A percentile compares a stretch with the other conserved stretches of the same genome.
Evolutionary conservation across 140 eudicot genomes (phyloP).

Genomic region (Cichorium intybus): DNA sequence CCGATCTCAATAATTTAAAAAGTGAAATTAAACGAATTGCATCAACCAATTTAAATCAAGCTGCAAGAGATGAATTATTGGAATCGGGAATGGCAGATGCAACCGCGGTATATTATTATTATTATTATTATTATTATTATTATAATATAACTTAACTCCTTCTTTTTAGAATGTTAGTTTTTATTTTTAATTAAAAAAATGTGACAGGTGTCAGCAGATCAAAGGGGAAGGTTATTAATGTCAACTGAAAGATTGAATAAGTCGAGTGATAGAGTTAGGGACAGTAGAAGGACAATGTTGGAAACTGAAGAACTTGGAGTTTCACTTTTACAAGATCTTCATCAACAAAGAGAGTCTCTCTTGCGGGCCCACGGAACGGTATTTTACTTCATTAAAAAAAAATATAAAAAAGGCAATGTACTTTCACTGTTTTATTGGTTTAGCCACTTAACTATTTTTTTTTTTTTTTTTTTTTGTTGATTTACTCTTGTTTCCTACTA

Average conservation of each 20-base stretch:
- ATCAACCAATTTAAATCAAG: conserved; percentile 60
- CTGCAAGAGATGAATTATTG: conserved; percentile 87
- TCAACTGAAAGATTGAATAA: conserved; percentile 75
- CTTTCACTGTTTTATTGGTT: not conserved
- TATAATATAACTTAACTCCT: not conserved
- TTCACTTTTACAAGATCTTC: conserved; percentile 84
- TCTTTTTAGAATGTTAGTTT: not conserved
- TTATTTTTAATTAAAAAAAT: not conserved
- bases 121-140: too few species aligned
- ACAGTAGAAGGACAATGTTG: conserved; percentile 86
- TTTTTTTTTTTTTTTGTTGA: too few species aligned
- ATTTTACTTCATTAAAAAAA: not conserved
- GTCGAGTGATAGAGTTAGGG: conserved; percentile 72
- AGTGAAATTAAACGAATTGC: conserved; percentile 69
- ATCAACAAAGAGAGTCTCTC: conserved; percentile 77
- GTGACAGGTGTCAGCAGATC: conserved; percentile 72
- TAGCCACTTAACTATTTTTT: not conserved
- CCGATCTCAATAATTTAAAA: conserved; percentile 85
- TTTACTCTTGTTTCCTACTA: too few species aligned
- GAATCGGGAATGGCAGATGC: conserved; percentile 97
- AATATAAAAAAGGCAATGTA: too few species aligned
- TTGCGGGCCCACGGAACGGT: conserved; percentile 76
- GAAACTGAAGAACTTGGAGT: conserved; percentile 95
- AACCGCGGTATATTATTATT: conserved; percentile 60
- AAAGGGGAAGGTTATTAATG: conserved; percentile 60